A percentile compares a stretch with the other conserved stretches of the same genome.
phyloP scores from a whole-genome alignment of 108 stramenopile species.

The Cyclotella distinguenda region DNA sequence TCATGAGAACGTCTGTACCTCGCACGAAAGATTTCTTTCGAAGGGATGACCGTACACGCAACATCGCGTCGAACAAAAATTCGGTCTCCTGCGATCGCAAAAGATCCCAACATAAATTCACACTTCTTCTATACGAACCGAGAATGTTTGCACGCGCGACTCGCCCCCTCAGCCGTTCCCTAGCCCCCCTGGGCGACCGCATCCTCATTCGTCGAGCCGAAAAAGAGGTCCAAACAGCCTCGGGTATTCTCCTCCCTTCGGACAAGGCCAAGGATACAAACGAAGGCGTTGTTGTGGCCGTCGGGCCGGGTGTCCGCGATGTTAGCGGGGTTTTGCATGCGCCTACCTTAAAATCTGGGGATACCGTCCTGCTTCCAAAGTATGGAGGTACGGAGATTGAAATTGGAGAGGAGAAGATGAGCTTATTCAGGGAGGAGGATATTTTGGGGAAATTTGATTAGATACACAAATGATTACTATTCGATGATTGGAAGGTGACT shows the following conservation, averaged over 20 bases:
- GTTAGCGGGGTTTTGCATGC: constrained; percentile 74
- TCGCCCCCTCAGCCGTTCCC: constrained; percentile 54
- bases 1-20: no score
- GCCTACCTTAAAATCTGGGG: constrained; percentile 72
- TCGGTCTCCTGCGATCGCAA: no score
- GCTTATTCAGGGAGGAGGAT: constrained; percentile 92
- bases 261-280: constrained; percentile 91
- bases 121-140: no score
- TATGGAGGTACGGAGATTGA: constrained; percentile 94
- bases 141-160: constrained; percentile 41
- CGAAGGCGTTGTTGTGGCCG: constrained; percentile 93
- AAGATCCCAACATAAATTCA: no score
- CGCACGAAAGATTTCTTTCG: no score
- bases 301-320: constrained; percentile 93
- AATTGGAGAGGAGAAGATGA: constrained; percentile 88
- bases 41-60: no score
- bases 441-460: constrained; percentile 97
- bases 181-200: constrained; percentile 96
- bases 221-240: constrained; percentile 89
- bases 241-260: constrained; percentile 93
- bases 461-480: background rate
- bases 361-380: constrained; percentile 93
- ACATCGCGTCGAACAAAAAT: no score
- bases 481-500: no score
- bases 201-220: constrained; percentile 87